Evolutionary conservation across 1,284 basidiomycete species (phyloP), one percentile per base, ranked within the genome.

Genomic region (Pseudozyma thailandica): DNA sequence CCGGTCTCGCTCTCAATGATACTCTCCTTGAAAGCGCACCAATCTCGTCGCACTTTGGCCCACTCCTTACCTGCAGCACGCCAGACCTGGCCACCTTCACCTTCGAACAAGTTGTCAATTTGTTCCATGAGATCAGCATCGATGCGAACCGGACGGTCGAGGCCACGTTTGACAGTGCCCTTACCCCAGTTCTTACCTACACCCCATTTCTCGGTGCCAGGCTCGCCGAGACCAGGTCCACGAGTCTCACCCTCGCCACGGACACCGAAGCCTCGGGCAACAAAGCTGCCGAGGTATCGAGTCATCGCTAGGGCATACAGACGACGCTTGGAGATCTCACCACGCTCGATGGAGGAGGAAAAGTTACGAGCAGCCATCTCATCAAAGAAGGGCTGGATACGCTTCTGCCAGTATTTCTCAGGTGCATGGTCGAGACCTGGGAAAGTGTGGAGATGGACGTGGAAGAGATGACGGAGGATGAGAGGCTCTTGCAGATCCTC

Each of bases 151-250:
- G 81, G 81, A 9, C 61, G 59, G 46, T 78, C 81, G n/a, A 82
- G 65, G 27, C 81, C 81, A 30, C 80, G 76, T 70, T 82, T 82
- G 55, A 81, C 79, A 13, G 80, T 82, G 27, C 80, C 80, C 30
- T 76, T 77, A 43, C 79, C 80, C 80, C 80, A 82, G n/a, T 75
- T 48, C 56, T 82, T 82, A 20, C 80, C 80, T n/a, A 76, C 77
- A 31, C 78, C 80, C 80, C 80, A 82, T 21, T 58, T 51, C 30
- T 82, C 80, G 20, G 69, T 65, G 45, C 80, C 79, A 2, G 74
- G 73, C 2, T 75, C 74, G 20, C 80, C 80, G 1, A 74, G 43
- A 9, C 80, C 80, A 9, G 80, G 80, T 8, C 80, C 80, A 6
- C 77, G 75, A 15, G 66, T 63, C 68, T 81, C 79, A 46, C 72